Conservation (phyloP, 352 stramenopile species). For the Phytophthora parvispora region DNA sequence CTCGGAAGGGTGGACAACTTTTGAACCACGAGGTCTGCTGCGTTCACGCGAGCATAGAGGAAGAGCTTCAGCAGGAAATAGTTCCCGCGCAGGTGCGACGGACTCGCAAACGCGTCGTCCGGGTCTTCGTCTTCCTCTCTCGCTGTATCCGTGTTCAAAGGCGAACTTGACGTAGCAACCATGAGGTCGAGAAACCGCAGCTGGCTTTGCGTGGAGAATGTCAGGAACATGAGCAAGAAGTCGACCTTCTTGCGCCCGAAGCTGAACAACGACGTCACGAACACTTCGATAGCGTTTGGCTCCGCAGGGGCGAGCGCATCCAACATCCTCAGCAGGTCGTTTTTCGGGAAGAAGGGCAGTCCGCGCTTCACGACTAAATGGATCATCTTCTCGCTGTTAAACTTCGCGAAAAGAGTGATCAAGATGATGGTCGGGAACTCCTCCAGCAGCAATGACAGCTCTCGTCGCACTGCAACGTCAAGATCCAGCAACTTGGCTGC, state of each 20-base stretch:
- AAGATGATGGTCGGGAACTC: conserved; percentile 66
- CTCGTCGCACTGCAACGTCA: conserved; percentile 29
- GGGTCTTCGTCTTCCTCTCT: conserved; percentile 21
- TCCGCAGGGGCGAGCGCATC: conserved; percentile 50
- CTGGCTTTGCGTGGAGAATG: conserved; percentile 45
- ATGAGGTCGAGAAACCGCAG: conserved; percentile 47
- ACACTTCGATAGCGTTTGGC: conserved; percentile 38
- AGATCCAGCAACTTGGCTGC: conserved; percentile 54
- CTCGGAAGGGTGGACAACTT: conserved; percentile 49
- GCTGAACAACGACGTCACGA: conserved; percentile 47
- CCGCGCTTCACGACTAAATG: conserved; percentile 39
- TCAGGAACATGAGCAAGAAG: conserved; percentile 56
- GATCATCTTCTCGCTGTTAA: conserved; percentile 60
- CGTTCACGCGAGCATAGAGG: conserved; percentile 45
- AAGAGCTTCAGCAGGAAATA: conserved; percentile 60
- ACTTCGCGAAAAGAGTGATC: conserved; percentile 61
- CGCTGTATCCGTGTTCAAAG: conserved; percentile 2
- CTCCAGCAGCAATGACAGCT: conserved; percentile 46
- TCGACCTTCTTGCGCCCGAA: conserved; percentile 42
- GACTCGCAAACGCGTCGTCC: conserved; percentile 12
- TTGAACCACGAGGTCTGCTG: conserved; percentile 50
- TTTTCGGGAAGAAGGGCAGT: conserved; percentile 48
- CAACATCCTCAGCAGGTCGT: conserved; percentile 57
- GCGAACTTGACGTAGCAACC: conserved; percentile 21
- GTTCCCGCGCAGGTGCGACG: conserved; percentile 1